phyloP scores from a whole-genome alignment of 371 early-diverging fungal species.

The Syncephalastrum sp. region DNA sequence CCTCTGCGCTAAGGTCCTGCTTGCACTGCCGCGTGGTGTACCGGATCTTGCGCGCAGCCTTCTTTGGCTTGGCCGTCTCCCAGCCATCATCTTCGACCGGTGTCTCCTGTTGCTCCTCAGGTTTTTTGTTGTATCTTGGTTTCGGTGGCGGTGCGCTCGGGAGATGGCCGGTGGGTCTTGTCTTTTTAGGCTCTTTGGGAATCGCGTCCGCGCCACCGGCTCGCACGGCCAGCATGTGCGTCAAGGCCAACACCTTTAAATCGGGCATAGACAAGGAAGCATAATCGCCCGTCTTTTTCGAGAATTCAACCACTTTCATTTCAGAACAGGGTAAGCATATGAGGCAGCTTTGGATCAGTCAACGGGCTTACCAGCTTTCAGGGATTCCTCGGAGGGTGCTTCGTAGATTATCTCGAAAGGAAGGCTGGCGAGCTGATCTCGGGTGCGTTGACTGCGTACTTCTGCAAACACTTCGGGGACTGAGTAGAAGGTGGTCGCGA shows the following conservation, averaged over 20 bases:
- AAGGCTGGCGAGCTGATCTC: conserved; percentile 63
- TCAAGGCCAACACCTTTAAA: conserved; percentile 87
- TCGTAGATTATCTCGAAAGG: conserved; percentile 67
- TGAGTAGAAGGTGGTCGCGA: conserved; percentile 80
- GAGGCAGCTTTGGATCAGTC: not conserved
- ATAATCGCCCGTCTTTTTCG: conserved; percentile 93
- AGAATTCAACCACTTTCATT: conserved; percentile 70
- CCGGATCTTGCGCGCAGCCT: conserved; percentile 17
- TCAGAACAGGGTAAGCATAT: not conserved
- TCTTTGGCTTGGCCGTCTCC: conserved; percentile 39
- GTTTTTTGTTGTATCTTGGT: conserved; percentile 9
- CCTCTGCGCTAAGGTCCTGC: conserved; percentile 12
- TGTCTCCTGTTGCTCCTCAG: conserved; percentile 5
- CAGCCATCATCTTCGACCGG: conserved; percentile 53
- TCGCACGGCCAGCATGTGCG: conserved; percentile 82
- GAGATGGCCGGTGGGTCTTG: conserved; percentile 35
- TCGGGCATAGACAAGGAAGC: conserved; percentile 81
- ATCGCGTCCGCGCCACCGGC: conserved; percentile 63
- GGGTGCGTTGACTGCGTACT: conserved; percentile 76
- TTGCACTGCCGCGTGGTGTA: conserved; percentile 11
- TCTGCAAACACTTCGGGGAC: conserved; percentile 88
- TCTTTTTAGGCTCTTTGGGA: conserved; percentile 57
- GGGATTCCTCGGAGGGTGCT: conserved; percentile 74
- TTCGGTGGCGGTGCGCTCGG: conserved; percentile 45
- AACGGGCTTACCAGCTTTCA: conserved; percentile 61